These are phyloP conservation scores for Monosporascus ibericus DNA, from an alignment of 2,329 filamentous ascomycete species.

Conservation along the genomic window DNA sequence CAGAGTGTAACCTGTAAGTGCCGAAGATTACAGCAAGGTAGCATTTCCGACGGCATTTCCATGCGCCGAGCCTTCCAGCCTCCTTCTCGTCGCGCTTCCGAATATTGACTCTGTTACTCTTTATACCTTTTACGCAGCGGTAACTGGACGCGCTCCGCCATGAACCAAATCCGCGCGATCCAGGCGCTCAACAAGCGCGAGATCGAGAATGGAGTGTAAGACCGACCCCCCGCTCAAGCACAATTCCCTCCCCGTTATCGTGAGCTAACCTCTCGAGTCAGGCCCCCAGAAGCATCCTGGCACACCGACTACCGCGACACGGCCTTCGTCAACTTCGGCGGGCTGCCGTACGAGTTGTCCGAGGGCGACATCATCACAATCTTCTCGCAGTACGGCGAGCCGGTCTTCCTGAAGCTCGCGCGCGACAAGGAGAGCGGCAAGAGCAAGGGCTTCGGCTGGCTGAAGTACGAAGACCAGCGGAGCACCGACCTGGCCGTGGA, in stretches of 20 bases:
- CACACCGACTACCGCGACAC: slow-evolving; percentile 97
- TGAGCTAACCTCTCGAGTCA: slow-evolving; percentile 30
- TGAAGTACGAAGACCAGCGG: slow-evolving; percentile 97
- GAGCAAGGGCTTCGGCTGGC: slow-evolving; percentile 87
- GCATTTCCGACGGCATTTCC: not conserved
- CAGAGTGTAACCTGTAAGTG: not conserved
- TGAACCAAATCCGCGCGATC: slow-evolving; percentile 93
- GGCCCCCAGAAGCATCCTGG: slow-evolving; percentile 84
- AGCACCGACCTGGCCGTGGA: slow-evolving; percentile 95
- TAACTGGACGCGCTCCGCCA: slow-evolving; percentile 33
- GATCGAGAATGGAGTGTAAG: slow-evolving; percentile 79
- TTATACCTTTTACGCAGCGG: not conserved
- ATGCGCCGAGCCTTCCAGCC: not conserved
- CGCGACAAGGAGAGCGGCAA: slow-evolving; percentile 97
- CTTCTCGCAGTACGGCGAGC: slow-evolving; percentile 95
- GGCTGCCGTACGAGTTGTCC: slow-evolving; percentile 83
- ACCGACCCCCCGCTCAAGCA: slow-evolving; percentile 10
- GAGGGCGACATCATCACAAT: slow-evolving; percentile 96
- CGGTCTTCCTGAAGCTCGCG: slow-evolving; percentile 83
- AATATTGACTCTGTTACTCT: not conserved
- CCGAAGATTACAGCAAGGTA: not conserved
- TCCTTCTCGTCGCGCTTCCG: not conserved
- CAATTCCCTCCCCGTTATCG: not conserved
- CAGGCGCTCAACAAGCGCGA: slow-evolving; percentile 91
- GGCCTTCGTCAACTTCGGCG: slow-evolving; percentile 93